These are phyloP conservation scores for Metschnikowia lachancei DNA, from an alignment of 805 yeast genomes.

Conservation along the genomic window DNA sequence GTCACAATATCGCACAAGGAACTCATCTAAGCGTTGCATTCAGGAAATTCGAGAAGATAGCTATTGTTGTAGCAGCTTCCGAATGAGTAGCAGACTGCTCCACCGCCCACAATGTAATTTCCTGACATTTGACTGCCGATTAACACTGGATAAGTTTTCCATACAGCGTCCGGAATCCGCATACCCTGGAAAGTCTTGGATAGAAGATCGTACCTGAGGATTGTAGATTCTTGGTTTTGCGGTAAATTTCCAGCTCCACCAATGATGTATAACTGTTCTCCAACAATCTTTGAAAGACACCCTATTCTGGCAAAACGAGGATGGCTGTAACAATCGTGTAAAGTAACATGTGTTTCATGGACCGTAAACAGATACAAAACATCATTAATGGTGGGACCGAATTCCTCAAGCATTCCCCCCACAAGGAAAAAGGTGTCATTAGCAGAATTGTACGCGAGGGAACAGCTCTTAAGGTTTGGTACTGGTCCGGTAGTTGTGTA, in stretches of 20 bases:
- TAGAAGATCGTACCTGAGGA: conserved; percentile 34
- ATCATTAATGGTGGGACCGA: conserved; percentile 31
- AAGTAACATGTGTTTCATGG: conserved; percentile 10
- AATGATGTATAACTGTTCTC: conserved; percentile 40
- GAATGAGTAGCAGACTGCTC: conserved; percentile 80
- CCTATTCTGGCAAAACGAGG: conserved; percentile 50
- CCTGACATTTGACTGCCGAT: conserved; percentile 51
- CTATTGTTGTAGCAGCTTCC: conserved; percentile 46
- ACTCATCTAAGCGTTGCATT: neutral
- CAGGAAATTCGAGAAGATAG: conserved; percentile 9
- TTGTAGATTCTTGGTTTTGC: conserved; percentile 25
- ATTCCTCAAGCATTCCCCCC: conserved; percentile 45
- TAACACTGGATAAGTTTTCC: conserved; percentile 49
- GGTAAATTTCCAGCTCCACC: conserved; percentile 57
- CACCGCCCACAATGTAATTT: conserved; percentile 53
- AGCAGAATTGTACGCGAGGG: conserved; percentile 30
- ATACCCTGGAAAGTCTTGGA: conserved; percentile 1
- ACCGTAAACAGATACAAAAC: conserved; percentile 36
- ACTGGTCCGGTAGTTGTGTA: conserved; percentile 10
- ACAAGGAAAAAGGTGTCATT: conserved; percentile 37
- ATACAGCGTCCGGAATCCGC: conserved; percentile 30
- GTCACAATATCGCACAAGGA: neutral
- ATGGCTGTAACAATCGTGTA: conserved; percentile 20
- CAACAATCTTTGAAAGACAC: conserved; percentile 33
- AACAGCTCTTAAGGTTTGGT: conserved; percentile 33